Evolutionary conservation across 148 eudicot genomes (phyloP), one percentile per base, ranked within the genome.

Genomic region (Silene uniflora): DNA sequence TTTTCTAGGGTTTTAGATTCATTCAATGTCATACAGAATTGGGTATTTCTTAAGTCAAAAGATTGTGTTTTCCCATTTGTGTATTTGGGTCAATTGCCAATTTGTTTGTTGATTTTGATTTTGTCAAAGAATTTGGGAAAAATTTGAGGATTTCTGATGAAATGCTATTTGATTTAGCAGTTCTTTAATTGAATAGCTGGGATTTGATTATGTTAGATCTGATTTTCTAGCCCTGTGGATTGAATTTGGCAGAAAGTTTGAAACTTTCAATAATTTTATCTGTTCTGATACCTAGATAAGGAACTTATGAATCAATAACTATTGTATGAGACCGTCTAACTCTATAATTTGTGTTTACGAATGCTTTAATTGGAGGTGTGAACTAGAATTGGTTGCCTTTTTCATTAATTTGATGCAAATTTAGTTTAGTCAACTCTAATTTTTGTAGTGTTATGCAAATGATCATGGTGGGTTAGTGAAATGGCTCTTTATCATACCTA

Each of bases 1-100:
- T 76, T 73, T 73, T 35, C 10, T 68, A 61, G 69, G 70, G 80
- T 35, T 77, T 67, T 59, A 39, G 13, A 49, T 19, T 65, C 49
- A 8, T 25, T 29, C 46, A 58, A 10, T 22, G 74, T 67, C 67
- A 19, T 29, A 1, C 9, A 10, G n/a, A 71, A 39, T 70, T 71
- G 70, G 76, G 44, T 24, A 4, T 1, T 27, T 74, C 6, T 13
- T 22, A 22, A 27, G 63, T 74, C 65, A 52, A 63, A 27, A 60
- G 67, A 65, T 39, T 76, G 46, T 46, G 67, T 39, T 2, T 32
- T 7, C 22, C 29, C 19, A 67, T 72, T 75, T 19, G 39, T 24
- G 60, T 44, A 18, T 49, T 71, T 70, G 75, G 63, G 59, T 25
- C 12, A 42, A 39, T 2, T 67, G 10, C 54, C 71, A 21, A 18